These are phyloP conservation scores for Cenococcum geophilum DNA, from an alignment of 495 filamentous ascomycete genomes.

Conservation along the genomic window DNA sequence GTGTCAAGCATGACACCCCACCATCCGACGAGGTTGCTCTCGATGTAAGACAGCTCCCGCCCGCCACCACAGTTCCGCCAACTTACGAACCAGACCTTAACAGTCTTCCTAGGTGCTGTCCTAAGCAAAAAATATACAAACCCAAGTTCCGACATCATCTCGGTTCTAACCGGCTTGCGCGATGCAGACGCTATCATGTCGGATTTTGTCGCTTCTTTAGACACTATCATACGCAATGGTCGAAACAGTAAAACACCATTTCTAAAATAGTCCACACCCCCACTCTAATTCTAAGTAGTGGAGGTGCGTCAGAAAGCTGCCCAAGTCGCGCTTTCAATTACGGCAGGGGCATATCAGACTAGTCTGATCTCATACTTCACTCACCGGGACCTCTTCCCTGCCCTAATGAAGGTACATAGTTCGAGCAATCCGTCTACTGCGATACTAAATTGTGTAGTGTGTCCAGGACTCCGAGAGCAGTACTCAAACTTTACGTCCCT, in stretches of 20 bases:
- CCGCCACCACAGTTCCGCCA: constrained; percentile 10
- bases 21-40: constrained; percentile 74
- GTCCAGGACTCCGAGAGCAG: constrained; percentile 72
- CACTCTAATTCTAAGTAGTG: constrained; percentile 42
- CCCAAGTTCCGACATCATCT: constrained; percentile 90
- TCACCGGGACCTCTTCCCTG: constrained; percentile 87
- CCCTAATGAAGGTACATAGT: constrained; percentile 77
- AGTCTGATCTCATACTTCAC: constrained; percentile 91
- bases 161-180: constrained; percentile 79
- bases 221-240: constrained; percentile 74
- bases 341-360: constrained; percentile 91
- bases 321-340: constrained; percentile 71
- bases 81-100: constrained; percentile 69
- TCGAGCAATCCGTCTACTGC: neutral
- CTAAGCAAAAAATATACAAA: constrained; percentile 91
- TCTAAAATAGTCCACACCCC: neutral
- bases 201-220: constrained; percentile 78
- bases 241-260: constrained; percentile 51
- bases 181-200: constrained; percentile 78
- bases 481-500: constrained; percentile 61
- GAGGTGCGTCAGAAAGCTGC: constrained; percentile 73
- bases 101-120: constrained; percentile 73
- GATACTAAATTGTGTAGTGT: constrained; percentile 49
- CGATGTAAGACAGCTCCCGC: constrained; percentile 58
- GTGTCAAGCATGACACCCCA: constrained; percentile 55